Base-by-base conservation (phyloP, 129 eudicot species). In the Artemisia argyi region DNA sequence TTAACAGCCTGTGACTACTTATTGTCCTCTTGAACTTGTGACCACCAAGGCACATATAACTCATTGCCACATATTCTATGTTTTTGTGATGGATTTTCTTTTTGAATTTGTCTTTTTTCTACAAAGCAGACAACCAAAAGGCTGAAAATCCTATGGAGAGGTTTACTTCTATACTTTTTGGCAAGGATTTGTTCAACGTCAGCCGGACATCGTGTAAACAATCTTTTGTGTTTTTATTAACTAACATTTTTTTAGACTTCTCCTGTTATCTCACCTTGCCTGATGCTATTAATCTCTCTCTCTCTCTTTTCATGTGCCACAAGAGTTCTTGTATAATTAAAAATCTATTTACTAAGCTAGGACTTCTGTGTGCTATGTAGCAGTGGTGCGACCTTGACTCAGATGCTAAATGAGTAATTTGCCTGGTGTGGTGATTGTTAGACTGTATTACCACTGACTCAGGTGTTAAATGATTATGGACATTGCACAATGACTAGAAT, bases 101-200 rank as follows among this genome's bases (percentile, higher is more conserved):
- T 10, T 58, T 72, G 48, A 59, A 59, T 11, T 44, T 73, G 9
- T 16, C 12, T 26, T 72, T 72, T 72, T 17, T 46, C 15, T 30
- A 28, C 61, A 61, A 73, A 61, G 60, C 68, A 60, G 77, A 61
- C 60, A 9, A 73, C 35, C 14, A 26, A 59, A 47, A 73, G 69
- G 69, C 22, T 20, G 1, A 73, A 47, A 73, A 48, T 73, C 69
- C 69, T 10, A 51, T n/a, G 49, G 76, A 60, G 68, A 61, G 77
- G 61, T 61, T 72, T 73, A 49, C 69, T 61, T 30, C 60, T 69
- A 73, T 47, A 8, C 28, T 73, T 26, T 73, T 26, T 61, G 68
- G 76, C 59, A 73, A 73, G 77, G 39, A 60, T 73, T 48, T 61
- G 60, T 73, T 73, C 12, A 61, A 16, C 24, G 62, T 35, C 73